Evolutionary conservation across 768 basidiomycete genomes (phyloP), one percentile per base, ranked within the genome.

Genomic region (Exidia glandulosa): DNA sequence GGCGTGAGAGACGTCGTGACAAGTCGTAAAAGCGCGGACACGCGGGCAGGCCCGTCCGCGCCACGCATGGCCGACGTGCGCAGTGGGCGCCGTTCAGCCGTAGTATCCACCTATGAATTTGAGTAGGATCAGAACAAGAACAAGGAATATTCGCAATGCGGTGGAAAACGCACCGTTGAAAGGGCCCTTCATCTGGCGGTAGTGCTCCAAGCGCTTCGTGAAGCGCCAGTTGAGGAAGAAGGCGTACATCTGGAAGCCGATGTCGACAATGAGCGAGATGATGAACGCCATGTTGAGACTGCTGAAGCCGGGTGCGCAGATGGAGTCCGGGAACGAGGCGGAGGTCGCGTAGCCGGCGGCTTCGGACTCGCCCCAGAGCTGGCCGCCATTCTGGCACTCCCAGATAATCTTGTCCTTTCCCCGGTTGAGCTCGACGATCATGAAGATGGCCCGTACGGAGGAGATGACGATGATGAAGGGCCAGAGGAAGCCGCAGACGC

Each of bases 241-340:
- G 84, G 88, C 85, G 77, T 88, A 88, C 57, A 85, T 67, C 87
- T 88, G 85, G 74, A 81, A 86, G 50, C 70, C 81, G 56, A 88
- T 72, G 73, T 88, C 86, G 60, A 80, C 78, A 36, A 87, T 69
- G 63, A 88, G 76, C 59, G 73, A 73, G 60, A 83, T 70, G 66
- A 87, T 84, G 72, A 87, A 86, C n/a, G 81, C 83, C 30, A 75
- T 77, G 71, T 83, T 79, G 58, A 88, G 67, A 66, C 75, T 80
- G 41, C 78, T 72, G 73, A 83, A 85, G 57, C 86, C 85, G 59
- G 78, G 66, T 47, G 74, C 67, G 70, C 86, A 88, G 65, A 88
- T 81, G 30, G 72, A 78, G 60, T 71, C 72, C 30, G 85, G 83
- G 63, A 85, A 69, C 33, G 77, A 68, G 30, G 75, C 74, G 31